phyloP scores from a whole-genome alignment of 441 rosid species.

The Aquilaria agallochum region DNA sequence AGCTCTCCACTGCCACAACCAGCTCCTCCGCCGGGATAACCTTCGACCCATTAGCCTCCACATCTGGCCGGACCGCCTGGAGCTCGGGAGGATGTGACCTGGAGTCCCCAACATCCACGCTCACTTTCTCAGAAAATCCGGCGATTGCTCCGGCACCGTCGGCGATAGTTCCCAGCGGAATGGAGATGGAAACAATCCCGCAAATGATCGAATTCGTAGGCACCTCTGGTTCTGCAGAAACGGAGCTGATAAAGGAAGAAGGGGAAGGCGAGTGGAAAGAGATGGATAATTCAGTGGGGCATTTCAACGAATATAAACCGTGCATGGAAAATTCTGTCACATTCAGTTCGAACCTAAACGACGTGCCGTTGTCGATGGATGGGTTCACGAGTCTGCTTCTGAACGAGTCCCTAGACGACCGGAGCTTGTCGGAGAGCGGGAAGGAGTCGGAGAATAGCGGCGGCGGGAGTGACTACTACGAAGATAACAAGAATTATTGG shows the following conservation, averaged over 20 bases:
- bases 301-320: slow-evolving; percentile 25
- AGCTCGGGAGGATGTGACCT: slow-evolving; percentile 23
- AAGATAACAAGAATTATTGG: slow-evolving; percentile 97
- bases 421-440: slow-evolving; percentile 37
- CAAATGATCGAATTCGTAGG: slow-evolving; percentile 51
- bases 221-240: slow-evolving; percentile 45
- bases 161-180: slow-evolving; percentile 4
- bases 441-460: slow-evolving; percentile 36
- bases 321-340: slow-evolving; percentile 36
- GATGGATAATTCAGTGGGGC: slow-evolving; percentile 22
- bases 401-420: slow-evolving; percentile 42
- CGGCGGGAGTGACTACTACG: slow-evolving; percentile 50
- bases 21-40: neutral
- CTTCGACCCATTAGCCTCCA: too few relatives aligned
- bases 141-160: slow-evolving; percentile 31
- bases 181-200: slow-evolving; percentile 27
- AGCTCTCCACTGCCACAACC: slow-evolving; percentile 22
- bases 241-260: slow-evolving; percentile 48
- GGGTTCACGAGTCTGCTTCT: slow-evolving; percentile 84
- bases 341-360: slow-evolving; percentile 44
- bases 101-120: slow-evolving; percentile 85
- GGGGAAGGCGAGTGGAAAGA: slow-evolving; percentile 60
- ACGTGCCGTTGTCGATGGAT: slow-evolving; percentile 44
- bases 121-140: slow-evolving; percentile 66
- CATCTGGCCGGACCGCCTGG: too few relatives aligned